phyloP scores from a whole-genome alignment of 2,329 filamentous ascomycete genomes.

The Macrophomina pseudophaseolina region DNA sequence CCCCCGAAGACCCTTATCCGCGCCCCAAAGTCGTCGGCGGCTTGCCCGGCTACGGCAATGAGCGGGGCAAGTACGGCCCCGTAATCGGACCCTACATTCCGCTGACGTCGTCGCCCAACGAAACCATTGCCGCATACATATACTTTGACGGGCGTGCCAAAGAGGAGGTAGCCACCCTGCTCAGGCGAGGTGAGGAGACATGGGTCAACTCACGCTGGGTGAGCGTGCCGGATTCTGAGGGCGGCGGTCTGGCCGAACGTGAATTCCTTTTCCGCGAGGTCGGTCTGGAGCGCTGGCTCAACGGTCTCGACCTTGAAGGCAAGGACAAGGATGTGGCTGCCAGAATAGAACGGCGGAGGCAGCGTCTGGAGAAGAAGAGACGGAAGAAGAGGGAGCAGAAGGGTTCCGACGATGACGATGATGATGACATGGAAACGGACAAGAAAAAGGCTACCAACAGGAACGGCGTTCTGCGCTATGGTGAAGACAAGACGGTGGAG shows the following conservation, averaged over 20 bases:
- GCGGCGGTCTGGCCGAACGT: constrained; percentile 90
- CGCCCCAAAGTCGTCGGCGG: constrained; percentile 81
- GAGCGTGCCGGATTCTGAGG: constrained; percentile 86
- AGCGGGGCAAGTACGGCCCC: constrained; percentile 59
- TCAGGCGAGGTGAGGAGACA: constrained; percentile 92
- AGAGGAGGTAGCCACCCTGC: constrained; percentile 93
- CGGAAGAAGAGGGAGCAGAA: constrained; percentile 71
- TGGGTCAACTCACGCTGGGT: constrained; percentile 99
- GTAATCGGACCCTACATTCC: constrained; percentile 85
- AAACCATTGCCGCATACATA: constrained; percentile 98
- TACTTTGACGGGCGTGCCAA: constrained; percentile 97
- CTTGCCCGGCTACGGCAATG: constrained; percentile 60
- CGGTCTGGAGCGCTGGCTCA: constrained; percentile 93
- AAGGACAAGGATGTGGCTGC: constrained; percentile 77
- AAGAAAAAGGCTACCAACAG: constrained; percentile 43
- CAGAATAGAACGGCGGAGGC: constrained; percentile 68
- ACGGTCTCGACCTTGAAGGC: constrained; percentile 92
- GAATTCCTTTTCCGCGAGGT: constrained; percentile 98
- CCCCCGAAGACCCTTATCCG: constrained; percentile 76
- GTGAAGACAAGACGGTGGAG: constrained; percentile 76
- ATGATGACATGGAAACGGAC: constrained; percentile 39
- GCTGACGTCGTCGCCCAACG: constrained; percentile 89
- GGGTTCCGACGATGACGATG: constrained; percentile 51
- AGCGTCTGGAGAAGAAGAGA: constrained; percentile 80
- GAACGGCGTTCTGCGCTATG: constrained; percentile 76